Conservation (phyloP, 2,329 filamentous ascomycete genomes). For the Davidsoniella virescens region DNA sequence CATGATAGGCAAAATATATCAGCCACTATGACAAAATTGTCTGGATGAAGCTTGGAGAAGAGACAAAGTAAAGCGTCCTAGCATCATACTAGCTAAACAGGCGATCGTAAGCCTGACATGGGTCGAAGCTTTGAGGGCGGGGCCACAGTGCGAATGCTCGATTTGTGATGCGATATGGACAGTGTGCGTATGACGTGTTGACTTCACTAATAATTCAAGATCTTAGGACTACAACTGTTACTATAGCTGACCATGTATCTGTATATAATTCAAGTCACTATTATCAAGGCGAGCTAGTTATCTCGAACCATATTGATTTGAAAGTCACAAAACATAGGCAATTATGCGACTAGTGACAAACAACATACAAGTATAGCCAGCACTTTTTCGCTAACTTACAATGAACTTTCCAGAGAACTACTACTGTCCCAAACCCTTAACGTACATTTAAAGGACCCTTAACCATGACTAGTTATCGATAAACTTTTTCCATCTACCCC, state of each 20-base stretch:
- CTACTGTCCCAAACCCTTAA: too few relatives aligned
- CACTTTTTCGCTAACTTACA: too few relatives aligned
- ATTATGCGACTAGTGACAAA: too few relatives aligned
- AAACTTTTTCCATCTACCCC: background rate
- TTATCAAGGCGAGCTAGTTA: too few relatives aligned
- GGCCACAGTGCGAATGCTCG: background rate
- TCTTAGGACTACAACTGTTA: too few relatives aligned
- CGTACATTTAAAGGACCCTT: background rate
- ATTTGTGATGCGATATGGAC: background rate
- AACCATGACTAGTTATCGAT: background rate
- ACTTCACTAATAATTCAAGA: too few relatives aligned
- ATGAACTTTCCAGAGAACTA: too few relatives aligned
- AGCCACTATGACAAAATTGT: background rate
- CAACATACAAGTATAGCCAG: too few relatives aligned
- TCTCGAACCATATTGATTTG: too few relatives aligned
- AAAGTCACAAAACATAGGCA: too few relatives aligned
- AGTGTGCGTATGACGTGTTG: slow-evolving; percentile 1
- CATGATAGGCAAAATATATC: slow-evolving; percentile 31
- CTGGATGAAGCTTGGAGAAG: background rate
- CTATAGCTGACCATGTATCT: too few relatives aligned
- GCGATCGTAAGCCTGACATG: background rate
- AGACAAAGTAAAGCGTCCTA: background rate
- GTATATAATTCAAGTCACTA: too few relatives aligned
- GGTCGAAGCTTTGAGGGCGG: slow-evolving; percentile 5
- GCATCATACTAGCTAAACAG: background rate